These are phyloP conservation scores for Candida stauntonica DNA, from an alignment of 805 yeast genomes.

Conservation along the genomic window DNA sequence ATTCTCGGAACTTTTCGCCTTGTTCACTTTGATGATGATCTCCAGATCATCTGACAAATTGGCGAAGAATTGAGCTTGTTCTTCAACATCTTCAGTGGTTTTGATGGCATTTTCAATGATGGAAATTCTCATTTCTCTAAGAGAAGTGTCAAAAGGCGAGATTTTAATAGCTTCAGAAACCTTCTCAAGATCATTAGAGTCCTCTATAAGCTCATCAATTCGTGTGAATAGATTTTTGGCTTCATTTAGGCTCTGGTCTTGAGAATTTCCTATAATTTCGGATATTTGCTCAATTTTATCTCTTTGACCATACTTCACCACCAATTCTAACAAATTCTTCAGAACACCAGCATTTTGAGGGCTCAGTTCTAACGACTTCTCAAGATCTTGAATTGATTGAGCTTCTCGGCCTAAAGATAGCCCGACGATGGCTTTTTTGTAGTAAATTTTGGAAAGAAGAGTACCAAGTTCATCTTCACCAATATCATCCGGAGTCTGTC, in stretches of 20 bases:
- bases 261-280: background rate
- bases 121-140: constrained; percentile 30
- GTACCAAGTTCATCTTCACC: too few relatives aligned
- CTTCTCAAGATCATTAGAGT: constrained; percentile 28
- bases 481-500: constrained; percentile 9
- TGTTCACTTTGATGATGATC: constrained; percentile 24
- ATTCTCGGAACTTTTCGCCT: constrained; percentile 27
- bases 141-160: constrained; percentile 40
- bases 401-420: constrained; percentile 50
- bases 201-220: constrained; percentile 20
- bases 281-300: constrained; percentile 28
- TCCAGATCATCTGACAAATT: constrained; percentile 26
- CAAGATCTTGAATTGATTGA: constrained; percentile 50
- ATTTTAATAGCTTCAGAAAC: constrained; percentile 33
- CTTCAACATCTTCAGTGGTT: constrained; percentile 15
- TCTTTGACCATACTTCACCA: constrained; percentile 49
- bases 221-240: constrained; percentile 18
- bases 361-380: constrained; percentile 40
- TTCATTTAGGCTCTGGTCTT: constrained; percentile 16
- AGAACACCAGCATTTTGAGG: constrained; percentile 44
- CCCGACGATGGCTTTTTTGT: constrained; percentile 59
- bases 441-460: constrained; percentile 46
- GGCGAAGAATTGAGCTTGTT: constrained; percentile 16
- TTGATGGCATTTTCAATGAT: constrained; percentile 26
- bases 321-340: constrained; percentile 42